Conservation (phyloP, 2,329 filamentous ascomycete genomes). For the Teratosphaeria pseudoeucalypti region DNA sequence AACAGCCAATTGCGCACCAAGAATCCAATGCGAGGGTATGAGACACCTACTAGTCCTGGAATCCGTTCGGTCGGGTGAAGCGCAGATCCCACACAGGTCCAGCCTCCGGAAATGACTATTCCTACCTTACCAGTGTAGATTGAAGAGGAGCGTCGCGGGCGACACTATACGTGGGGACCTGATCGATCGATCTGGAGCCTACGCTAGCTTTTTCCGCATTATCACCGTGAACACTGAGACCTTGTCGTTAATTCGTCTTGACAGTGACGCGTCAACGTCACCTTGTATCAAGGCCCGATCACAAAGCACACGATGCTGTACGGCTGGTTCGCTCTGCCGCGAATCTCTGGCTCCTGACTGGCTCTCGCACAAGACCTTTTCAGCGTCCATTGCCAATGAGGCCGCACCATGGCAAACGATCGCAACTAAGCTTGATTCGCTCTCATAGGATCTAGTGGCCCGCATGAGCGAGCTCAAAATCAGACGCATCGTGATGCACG, state of each 20-base stretch:
- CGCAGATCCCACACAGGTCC: not conserved
- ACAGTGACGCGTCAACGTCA: slow-evolving; percentile 10
- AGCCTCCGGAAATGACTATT: not conserved
- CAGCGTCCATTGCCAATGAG: not conserved
- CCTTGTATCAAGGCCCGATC: slow-evolving; percentile 14
- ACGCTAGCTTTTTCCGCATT: slow-evolving; percentile 16
- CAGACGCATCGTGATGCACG: not conserved
- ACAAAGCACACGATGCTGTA: not conserved
- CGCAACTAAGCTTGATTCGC: not conserved
- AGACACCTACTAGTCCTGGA: not conserved
- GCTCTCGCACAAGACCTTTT: not conserved
- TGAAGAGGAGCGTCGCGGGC: not conserved
- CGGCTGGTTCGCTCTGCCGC: not conserved
- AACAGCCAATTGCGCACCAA: not conserved
- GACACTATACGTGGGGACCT: not conserved
- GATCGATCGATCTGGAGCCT: slow-evolving; percentile 10
- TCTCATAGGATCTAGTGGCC: not conserved
- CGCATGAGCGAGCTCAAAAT: not conserved
- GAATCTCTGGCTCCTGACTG: not conserved
- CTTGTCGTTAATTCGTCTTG: slow-evolving; percentile 12
- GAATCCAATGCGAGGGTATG: not conserved
- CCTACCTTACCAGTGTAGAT: not conserved
- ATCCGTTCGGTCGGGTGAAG: no score
- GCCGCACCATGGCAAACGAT: not conserved
- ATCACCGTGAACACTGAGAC: slow-evolving; percentile 17